Base-by-base conservation (phyloP, 2,329 filamentous ascomycete species). In the Fusarium sp. region DNA sequence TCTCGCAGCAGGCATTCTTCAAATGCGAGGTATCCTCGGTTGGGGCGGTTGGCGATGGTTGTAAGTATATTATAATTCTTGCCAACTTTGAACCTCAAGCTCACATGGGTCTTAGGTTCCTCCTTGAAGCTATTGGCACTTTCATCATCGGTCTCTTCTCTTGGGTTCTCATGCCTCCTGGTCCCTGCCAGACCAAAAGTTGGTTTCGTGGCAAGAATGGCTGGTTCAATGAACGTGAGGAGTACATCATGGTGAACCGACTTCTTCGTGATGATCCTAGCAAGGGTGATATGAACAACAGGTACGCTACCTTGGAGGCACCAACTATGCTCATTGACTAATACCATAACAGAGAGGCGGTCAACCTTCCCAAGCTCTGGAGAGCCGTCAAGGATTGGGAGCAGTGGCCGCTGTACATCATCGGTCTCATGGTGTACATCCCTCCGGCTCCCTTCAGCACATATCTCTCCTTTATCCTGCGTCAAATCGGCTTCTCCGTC, bases 251-350 rank as follows among this genome's bases (percentile, higher is more conserved):
- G 67, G 88, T 91, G 31, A 91, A 91, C 72, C 83, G 89, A 2
- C 82, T 89, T 15, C 81, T 86, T 10, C 86, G 90, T 2, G 90
- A 92, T 64, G 90, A 91, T 62, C 89, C 89, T 3, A 86, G 83
- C 63, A 89, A 89, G 75, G 87, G 86, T 15, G 87, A 88, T 68
- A 90, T 91, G 87, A 87, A 90, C 78, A 90, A 90, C 73, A 82
- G 88, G 21, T 79, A 35, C 33, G 33, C 33, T 9, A 18, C 16
- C 33, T 4, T 7, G 3, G 7, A 35, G 12, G 3, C 33, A 5
- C 3, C 4, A 19, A 15, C 4, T 12, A n/a, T 15, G 1, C 0
- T 5, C 3, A 7, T 41, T 18, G 4, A 14, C 70, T 71, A 41
- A 84, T 2, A 82, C 15, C 4, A 4, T 14, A 11, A 83, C 82